phyloP scores from a whole-genome alignment of 352 stramenopile species.

The Globisporangium echinulatum region DNA sequence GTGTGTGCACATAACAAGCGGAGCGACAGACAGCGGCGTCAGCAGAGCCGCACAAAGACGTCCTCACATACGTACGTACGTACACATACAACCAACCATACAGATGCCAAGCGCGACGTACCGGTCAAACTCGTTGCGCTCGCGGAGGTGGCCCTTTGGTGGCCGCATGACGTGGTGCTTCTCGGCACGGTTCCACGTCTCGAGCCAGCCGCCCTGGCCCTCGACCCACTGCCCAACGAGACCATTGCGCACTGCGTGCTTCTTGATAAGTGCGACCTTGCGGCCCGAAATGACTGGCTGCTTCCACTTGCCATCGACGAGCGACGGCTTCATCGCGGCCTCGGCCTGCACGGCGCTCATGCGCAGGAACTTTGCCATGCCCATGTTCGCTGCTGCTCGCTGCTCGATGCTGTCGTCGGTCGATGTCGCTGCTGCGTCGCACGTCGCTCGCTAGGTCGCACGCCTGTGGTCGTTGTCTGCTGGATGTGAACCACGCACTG shows the following conservation, averaged over 20 bases:
- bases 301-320: constrained; percentile 84
- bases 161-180: constrained; percentile 85
- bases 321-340: constrained; percentile 68
- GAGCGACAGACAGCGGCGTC: not conserved
- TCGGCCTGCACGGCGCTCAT: constrained; percentile 66
- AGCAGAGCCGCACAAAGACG: not conserved
- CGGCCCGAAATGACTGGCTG: constrained; percentile 73
- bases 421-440: constrained; percentile 6
- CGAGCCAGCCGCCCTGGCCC: constrained; percentile 76
- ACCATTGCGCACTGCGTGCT: constrained; percentile 61
- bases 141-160: constrained; percentile 71
- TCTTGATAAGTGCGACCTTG: constrained; percentile 81
- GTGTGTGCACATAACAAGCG: not conserved
- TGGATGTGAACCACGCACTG: not conserved
- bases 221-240: constrained; percentile 72
- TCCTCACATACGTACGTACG: not conserved
- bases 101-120: constrained; percentile 13
- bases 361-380: constrained; percentile 70
- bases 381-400: constrained; percentile 4
- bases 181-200: constrained; percentile 64
- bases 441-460: constrained; percentile 1
- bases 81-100: not conserved
- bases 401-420: constrained; percentile 9
- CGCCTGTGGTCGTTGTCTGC: not conserved
- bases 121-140: constrained; percentile 83